phyloP scores from a whole-genome alignment of 2,329 filamentous ascomycete species.

The Xylaria digitata region DNA sequence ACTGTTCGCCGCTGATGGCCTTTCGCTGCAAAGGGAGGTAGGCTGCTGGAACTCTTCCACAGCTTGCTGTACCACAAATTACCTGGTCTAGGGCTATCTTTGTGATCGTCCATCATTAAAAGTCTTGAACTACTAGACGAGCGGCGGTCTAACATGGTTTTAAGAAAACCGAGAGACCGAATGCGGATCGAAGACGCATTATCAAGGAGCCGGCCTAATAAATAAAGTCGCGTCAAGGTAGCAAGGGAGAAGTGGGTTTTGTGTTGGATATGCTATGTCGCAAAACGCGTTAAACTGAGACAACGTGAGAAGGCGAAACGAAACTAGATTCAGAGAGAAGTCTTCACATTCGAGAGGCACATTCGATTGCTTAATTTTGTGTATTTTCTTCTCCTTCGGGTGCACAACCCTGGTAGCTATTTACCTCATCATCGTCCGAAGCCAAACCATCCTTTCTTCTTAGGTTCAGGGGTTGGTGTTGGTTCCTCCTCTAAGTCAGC shows the following conservation, averaged over 20 bases:
- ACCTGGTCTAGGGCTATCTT: conserved; percentile 27
- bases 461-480: conserved; percentile 56
- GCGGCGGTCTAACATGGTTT: conserved; percentile 40
- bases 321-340: not conserved
- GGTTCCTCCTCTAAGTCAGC: conserved; percentile 49
- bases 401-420: conserved; percentile 21
- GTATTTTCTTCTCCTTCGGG: not conserved
- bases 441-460: conserved; percentile 82
- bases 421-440: conserved; percentile 64
- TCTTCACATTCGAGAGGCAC: not conserved
- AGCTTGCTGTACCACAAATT: conserved; percentile 28
- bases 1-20: conserved; percentile 34
- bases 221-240: conserved; percentile 1
- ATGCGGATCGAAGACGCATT: not conserved
- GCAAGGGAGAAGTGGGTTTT: conserved; percentile 39
- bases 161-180: not conserved
- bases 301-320: conserved; percentile 14
- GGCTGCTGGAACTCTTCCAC: conserved; percentile 36
- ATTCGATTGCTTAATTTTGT: not conserved
- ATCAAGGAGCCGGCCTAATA: not conserved
- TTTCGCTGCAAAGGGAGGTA: conserved; percentile 24
- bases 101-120: conserved; percentile 40
- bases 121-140: conserved; percentile 43
- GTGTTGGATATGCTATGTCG: conserved; percentile 41
- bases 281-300: conserved; percentile 40